These are phyloP conservation scores for Rhinocladiella mackenziei DNA, from an alignment of 2,329 filamentous ascomycete genomes.

Conservation along the genomic window DNA sequence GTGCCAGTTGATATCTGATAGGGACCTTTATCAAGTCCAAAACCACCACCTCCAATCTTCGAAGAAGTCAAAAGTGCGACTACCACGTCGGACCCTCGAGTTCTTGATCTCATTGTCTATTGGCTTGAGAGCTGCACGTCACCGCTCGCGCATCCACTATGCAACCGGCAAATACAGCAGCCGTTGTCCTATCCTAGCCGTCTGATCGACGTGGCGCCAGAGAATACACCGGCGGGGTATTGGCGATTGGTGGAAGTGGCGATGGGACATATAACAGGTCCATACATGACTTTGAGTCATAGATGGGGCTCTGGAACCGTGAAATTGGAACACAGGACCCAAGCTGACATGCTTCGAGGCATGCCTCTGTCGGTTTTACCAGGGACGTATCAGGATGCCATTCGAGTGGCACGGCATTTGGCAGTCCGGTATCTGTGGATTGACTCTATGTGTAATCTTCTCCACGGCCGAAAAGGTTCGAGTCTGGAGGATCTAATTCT, in stretches of 20 bases:
- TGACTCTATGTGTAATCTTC: slow-evolving; percentile 28
- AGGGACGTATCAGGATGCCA: slow-evolving; percentile 30
- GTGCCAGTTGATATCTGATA: not conserved
- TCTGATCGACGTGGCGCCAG: slow-evolving; percentile 11
- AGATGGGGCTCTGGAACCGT: slow-evolving; percentile 15
- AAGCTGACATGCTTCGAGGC: slow-evolving; percentile 10
- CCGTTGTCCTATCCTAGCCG: slow-evolving; percentile 6
- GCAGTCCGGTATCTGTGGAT: slow-evolving; percentile 31
- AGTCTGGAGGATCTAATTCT: not conserved
- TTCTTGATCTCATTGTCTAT: slow-evolving; percentile 9
- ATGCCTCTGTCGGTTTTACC: slow-evolving; percentile 18
- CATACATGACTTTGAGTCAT: slow-evolving; percentile 19
- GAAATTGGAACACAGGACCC: slow-evolving; percentile 13
- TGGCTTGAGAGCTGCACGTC: slow-evolving; percentile 14
- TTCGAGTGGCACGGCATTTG: slow-evolving; percentile 20
- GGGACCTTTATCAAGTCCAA: slow-evolving; percentile 1
- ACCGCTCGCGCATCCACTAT: slow-evolving; percentile 1
- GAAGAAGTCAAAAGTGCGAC: slow-evolving; percentile 6
- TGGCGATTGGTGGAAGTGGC: slow-evolving; percentile 11
- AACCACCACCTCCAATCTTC: not conserved
- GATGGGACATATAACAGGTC: slow-evolving; percentile 1
- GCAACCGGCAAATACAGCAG: not conserved
- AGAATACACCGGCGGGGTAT: not conserved
- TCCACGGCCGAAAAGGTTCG: not conserved
- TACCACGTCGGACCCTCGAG: slow-evolving; percentile 9